Conservation (phyloP, 2,329 filamentous ascomycete species). For the Fusarium neocosmosporiellum region DNA sequence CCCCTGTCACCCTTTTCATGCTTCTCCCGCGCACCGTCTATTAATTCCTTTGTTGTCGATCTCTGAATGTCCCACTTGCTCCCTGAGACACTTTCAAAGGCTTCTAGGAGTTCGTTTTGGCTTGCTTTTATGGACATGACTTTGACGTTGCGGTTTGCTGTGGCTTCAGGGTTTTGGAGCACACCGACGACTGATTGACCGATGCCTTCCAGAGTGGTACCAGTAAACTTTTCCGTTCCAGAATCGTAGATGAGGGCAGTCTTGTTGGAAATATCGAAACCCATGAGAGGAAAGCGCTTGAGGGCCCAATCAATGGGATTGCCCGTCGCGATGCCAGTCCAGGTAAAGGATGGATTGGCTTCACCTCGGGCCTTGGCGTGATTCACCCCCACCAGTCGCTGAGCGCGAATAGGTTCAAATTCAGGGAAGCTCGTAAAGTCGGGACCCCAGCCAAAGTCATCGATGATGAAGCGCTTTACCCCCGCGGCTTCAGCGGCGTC, state of each 20-base stretch:
- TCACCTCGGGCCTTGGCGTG: slow-evolving; percentile 7
- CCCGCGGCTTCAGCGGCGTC: slow-evolving; percentile 28
- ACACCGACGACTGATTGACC: slow-evolving; percentile 30
- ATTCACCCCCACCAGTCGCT: slow-evolving; percentile 13
- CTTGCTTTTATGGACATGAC: slow-evolving; percentile 29
- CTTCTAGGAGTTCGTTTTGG: slow-evolving; percentile 23
- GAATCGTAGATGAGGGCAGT: slow-evolving; percentile 20
- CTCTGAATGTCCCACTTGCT: slow-evolving; percentile 9
- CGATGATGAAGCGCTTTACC: slow-evolving; percentile 24
- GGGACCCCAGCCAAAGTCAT: slow-evolving; percentile 31
- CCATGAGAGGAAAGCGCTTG: slow-evolving; percentile 28
- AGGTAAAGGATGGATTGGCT: slow-evolving; percentile 16
- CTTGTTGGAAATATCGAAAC: slow-evolving; percentile 8
- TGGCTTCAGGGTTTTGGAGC: slow-evolving; percentile 16
- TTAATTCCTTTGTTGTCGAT: slow-evolving; percentile 8
- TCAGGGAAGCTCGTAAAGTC: slow-evolving; percentile 25
- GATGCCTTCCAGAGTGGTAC: slow-evolving; percentile 24
- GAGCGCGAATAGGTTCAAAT: slow-evolving; percentile 20
- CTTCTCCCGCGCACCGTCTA: slow-evolving; percentile 20
- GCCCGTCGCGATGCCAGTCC: slow-evolving; percentile 24
- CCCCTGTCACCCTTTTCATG: slow-evolving; percentile 1
- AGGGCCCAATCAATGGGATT: slow-evolving; percentile 33
- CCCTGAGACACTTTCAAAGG: slow-evolving; percentile 2
- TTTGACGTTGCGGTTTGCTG: slow-evolving; percentile 18
- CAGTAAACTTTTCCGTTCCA: slow-evolving; percentile 20